These are phyloP conservation scores for Penstemon davidsonii DNA, from an alignment of 257 asterid genomes.

Conservation along the genomic window DNA sequence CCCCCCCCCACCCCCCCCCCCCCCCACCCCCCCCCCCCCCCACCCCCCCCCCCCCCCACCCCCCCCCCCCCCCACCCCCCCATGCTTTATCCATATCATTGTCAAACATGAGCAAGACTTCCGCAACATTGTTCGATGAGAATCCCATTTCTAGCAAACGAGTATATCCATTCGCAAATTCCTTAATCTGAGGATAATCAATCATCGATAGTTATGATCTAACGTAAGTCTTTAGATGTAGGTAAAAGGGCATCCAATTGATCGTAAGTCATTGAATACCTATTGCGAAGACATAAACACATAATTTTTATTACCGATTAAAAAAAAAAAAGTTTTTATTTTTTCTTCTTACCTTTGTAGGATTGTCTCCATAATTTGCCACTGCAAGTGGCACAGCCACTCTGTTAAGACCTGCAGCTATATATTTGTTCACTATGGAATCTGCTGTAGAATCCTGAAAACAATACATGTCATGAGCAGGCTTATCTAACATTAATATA, in stretches of 20 bases:
- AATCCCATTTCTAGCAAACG: slow-evolving; percentile 87
- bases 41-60: no score
- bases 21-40: no score
- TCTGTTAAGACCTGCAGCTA: slow-evolving; percentile 73
- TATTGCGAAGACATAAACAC: no score
- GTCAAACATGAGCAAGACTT: slow-evolving; percentile 72
- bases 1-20: no score
- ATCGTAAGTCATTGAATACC: no score
- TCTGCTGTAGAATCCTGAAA: slow-evolving; percentile 57
- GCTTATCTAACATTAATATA: background rate
- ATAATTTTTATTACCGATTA: no score
- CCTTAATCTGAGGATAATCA: slow-evolving; percentile 59
- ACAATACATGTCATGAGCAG: background rate
- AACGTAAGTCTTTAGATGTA: no score
- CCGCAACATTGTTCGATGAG: slow-evolving; percentile 69
- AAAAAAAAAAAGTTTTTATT: no score
- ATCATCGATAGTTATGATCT: slow-evolving; percentile 4
- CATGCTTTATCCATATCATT: slow-evolving; percentile 82
- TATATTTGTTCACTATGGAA: slow-evolving; percentile 66
- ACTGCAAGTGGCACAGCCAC: slow-evolving; percentile 85
- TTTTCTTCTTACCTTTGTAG: slow-evolving; percentile 49
- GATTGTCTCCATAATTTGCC: slow-evolving; percentile 88
- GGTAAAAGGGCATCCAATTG: no score
- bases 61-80: no score
- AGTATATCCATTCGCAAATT: slow-evolving; percentile 60